Percentiles rank a stretch among this genome's conserved stretches.
These are phyloP conservation scores for Breynia disticha DNA, from an alignment of 441 rosid genomes.

Conservation along the genomic window DNA sequence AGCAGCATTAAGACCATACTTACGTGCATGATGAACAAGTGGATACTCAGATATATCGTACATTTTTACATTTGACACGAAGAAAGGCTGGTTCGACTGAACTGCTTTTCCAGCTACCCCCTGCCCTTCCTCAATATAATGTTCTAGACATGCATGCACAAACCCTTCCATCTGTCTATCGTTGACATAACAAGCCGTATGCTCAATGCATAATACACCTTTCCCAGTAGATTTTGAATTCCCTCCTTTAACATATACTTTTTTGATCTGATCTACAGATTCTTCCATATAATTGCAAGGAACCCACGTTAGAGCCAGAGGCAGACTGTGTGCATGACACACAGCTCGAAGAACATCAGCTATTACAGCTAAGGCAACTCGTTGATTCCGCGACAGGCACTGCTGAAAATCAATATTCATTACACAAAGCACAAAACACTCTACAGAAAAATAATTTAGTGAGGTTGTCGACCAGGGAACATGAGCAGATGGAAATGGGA, in stretches of 20 bases:
- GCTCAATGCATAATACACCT: constrained; percentile 51
- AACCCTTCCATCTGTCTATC: constrained; percentile 61
- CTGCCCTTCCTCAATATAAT: constrained; percentile 66
- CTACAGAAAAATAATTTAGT: neutral
- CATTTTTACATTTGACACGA: constrained; percentile 62
- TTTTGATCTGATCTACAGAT: constrained; percentile 27
- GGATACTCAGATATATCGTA: constrained; percentile 67
- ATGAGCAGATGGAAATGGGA: neutral
- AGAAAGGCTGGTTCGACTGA: constrained; percentile 69
- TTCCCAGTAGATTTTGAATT: constrained; percentile 24
- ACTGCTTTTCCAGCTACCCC: constrained; percentile 87
- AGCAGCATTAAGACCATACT: constrained; percentile 75
- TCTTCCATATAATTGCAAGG: constrained; percentile 52
- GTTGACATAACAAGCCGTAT: constrained; percentile 67
- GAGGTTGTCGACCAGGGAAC: neutral
- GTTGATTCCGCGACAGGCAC: constrained; percentile 61
- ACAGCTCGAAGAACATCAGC: constrained; percentile 68
- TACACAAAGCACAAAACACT: constrained; percentile 7
- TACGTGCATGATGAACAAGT: constrained; percentile 86
- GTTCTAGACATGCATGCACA: constrained; percentile 68
- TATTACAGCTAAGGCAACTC: constrained; percentile 69
- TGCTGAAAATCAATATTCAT: constrained; percentile 27
- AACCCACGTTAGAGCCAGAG: constrained; percentile 90
- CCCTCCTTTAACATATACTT: constrained; percentile 32
- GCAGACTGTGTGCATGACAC: constrained; percentile 79